These are phyloP conservation scores for Claviceps monticola DNA, from an alignment of 2,329 filamentous ascomycete species.

Conservation along the genomic window DNA sequence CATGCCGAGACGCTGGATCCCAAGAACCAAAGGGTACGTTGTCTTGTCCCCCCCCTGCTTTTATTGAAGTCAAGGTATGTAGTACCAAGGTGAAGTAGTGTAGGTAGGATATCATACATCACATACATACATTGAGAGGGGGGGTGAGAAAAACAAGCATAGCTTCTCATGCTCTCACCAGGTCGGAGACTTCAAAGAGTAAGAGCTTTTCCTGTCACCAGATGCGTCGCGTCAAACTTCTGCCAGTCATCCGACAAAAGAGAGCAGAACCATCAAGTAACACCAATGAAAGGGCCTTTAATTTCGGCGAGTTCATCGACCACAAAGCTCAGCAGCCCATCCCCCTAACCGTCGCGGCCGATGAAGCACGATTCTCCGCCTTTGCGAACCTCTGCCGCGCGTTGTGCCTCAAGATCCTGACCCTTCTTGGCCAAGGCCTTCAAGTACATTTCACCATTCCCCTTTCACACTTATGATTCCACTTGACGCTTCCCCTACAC, in stretches of 20 bases:
- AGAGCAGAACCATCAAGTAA: constrained; percentile 1
- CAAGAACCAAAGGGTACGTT: constrained; percentile 56
- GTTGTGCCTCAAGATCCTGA: constrained; percentile 60
- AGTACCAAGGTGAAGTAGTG: no score
- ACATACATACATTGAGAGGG: no score
- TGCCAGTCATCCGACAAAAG: background rate
- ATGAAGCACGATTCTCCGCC: constrained; percentile 45
- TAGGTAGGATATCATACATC: no score
- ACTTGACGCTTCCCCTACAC: no score
- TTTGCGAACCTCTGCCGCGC: constrained; percentile 61
- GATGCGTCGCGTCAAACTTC: no score
- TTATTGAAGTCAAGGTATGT: no score
- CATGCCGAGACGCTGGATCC: constrained; percentile 81
- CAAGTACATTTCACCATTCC: constrained; percentile 29
- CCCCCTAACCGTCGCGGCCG: constrained; percentile 45
- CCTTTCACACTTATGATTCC: no score
- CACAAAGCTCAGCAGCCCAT: constrained; percentile 65
- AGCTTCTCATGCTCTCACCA: constrained; percentile 17
- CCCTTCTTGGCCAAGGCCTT: constrained; percentile 66
- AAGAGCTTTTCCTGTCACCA: constrained; percentile 6
- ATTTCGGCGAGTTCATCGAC: constrained; percentile 65
- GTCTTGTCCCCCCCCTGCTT: no score
- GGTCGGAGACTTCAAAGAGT: constrained; percentile 85
- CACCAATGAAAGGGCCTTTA: constrained; percentile 56
- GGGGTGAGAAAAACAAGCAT: background rate